Percentiles rank a stretch among this genome's conserved stretches.
Conservation (phyloP, 2,329 filamentous ascomycete species). For the Thelonectria olida region DNA sequence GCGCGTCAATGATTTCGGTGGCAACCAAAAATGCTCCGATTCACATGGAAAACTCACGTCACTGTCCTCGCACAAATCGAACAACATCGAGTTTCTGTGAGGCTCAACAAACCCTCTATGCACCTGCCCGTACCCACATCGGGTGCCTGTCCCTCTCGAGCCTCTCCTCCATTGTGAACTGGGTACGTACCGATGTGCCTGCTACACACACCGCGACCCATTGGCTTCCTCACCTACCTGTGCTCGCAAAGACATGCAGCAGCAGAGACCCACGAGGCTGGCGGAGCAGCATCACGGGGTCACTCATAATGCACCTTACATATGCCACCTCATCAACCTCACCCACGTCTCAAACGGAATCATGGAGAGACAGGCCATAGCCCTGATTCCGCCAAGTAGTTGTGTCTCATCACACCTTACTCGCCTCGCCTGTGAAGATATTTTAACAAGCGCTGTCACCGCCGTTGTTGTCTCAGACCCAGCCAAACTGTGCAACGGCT, state of each 20-base stretch:
- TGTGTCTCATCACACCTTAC: conserved; percentile 6
- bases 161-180: neutral
- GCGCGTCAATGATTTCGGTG: too few relatives aligned
- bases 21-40: too few relatives aligned
- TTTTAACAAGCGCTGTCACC: neutral
- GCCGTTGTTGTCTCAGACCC: neutral
- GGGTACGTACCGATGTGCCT: neutral
- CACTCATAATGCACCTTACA: conserved; percentile 4
- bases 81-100: neutral
- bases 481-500: neutral
- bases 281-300: conserved; percentile 5
- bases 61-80: neutral
- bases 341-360: neutral
- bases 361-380: conserved; percentile 4
- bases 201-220: neutral
- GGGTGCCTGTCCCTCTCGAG: neutral
- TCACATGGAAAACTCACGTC: too few relatives aligned
- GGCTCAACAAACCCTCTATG: neutral
- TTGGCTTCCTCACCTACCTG: neutral
- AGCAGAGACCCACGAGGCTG: conserved; percentile 12
- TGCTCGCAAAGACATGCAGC: neutral
- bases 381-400: neutral
- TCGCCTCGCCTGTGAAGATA: neutral
- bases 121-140: neutral
- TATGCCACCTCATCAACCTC: conserved; percentile 15